Base-by-base conservation (phyloP, 805 yeast species). In the Ogataea siamensis region DNA sequence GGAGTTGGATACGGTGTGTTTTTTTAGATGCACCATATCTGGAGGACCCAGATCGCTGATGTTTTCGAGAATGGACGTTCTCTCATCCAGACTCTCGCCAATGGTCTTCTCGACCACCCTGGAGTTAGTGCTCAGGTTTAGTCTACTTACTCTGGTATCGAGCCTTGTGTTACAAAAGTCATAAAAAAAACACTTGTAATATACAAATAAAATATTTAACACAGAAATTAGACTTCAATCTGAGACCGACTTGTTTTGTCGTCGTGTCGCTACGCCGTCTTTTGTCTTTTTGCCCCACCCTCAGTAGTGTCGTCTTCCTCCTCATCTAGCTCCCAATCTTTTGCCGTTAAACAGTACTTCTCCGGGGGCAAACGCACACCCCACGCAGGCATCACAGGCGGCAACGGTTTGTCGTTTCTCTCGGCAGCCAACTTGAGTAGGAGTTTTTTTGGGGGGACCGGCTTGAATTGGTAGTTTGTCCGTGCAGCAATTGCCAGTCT, bases 321-420 rank as follows among this genome's bases (percentile, higher is more conserved):
- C 24, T 74, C 78, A 14, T 52, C 49, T 28, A 76, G 50, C 38
- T 76, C 81, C 82, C 89, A 85, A 46, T 85, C 88, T 46, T 73
- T 74, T 1, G 86, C 93, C 0, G 96, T 88, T 37, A 89, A 67
- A 64, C 98, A 89, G 65, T 87, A 89, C 74, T 89, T 93, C 67
- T 93, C 99, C 4, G 99, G 98, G 3, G 99, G 99, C 34, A 94
- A 69, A 47, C 97, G 76, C 26, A 93, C 73, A 8, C 99, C 98
- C 82, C 87, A 88, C 34, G 82, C 76, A 10, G 93, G 89, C 61
- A 89, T 81, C 10, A 93, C 89, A 5, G 93, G 85, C 5, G 99
- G 99, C 36, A 93, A 68, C 0, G 94, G 80, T 57, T 86, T 82
- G 52, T 87, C 82, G 62, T 93, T 93, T 47, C 96, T 71, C 57